Evolutionary conservation across 2,329 filamentous ascomycete genomes (phyloP).

Genomic region (Cladosporium sp.): DNA sequence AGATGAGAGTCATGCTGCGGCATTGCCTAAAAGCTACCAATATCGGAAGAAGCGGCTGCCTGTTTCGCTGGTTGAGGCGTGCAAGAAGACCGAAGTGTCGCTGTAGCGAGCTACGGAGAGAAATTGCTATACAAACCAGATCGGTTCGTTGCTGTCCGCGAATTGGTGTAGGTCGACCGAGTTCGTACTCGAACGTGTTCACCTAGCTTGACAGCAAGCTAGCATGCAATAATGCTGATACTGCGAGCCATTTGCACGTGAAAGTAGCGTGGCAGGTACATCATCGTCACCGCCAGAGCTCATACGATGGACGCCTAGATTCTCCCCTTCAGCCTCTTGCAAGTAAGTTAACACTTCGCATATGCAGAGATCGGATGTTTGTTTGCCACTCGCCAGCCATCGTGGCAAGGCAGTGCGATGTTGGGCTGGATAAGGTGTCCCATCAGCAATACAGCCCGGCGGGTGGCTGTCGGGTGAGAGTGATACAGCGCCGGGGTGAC

Average conservation of each 20-base stretch:
- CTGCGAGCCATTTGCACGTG: background rate
- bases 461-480: constrained; percentile 14
- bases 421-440: constrained; percentile 4
- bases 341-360: too few relatives aligned
- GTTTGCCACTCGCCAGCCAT: background rate
- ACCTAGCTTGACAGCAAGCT: background rate
- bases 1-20: background rate
- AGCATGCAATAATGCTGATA: background rate
- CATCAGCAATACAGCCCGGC: background rate
- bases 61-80: background rate
- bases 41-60: background rate
- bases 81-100: background rate
- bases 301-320: background rate
- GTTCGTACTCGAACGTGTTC: background rate
- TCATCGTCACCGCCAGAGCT: background rate
- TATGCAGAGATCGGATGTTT: constrained; percentile 6
- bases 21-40: background rate
- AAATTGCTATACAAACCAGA: background rate
- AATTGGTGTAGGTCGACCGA: background rate
- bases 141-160: background rate
- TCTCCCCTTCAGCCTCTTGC: background rate
- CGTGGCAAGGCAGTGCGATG: constrained; percentile 7
- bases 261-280: background rate
- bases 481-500: constrained; percentile 8
- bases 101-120: background rate